Percentiles rank a stretch among this genome's conserved stretches.
Conservation (phyloP, 495 filamentous ascomycete genomes). For the Chlorociboria aeruginascens region DNA sequence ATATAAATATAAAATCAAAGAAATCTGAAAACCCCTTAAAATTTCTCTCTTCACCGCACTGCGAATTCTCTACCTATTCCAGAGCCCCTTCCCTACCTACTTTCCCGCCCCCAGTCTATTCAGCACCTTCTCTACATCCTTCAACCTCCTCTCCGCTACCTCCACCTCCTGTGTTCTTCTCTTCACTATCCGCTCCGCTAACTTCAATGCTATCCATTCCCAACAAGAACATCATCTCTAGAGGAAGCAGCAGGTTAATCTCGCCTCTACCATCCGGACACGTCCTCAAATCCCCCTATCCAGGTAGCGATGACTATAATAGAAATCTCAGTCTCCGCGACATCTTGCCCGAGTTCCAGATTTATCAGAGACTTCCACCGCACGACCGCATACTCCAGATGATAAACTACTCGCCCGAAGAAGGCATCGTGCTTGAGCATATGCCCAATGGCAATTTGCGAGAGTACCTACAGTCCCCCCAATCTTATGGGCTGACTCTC, state of each 20-base stretch:
- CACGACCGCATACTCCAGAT: slow-evolving; percentile 19
- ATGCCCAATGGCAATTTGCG: slow-evolving; percentile 22
- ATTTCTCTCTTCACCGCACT: too few relatives aligned
- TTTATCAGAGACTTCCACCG: slow-evolving; percentile 18
- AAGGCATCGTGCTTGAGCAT: slow-evolving; percentile 15
- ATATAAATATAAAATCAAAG: too few relatives aligned
- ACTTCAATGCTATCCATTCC: too few relatives aligned
- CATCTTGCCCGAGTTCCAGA: slow-evolving; percentile 23
- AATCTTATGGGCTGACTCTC: slow-evolving; percentile 6
- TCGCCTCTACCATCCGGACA: not conserved
- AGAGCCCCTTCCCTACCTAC: too few relatives aligned
- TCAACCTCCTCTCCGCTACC: too few relatives aligned
- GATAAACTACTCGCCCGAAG: slow-evolving; percentile 17
- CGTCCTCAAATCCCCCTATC: not conserved
- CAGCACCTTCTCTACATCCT: too few relatives aligned
- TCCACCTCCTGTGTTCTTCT: too few relatives aligned
- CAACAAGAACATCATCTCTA: not conserved
- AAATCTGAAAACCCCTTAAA: too few relatives aligned
- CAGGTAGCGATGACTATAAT: not conserved
- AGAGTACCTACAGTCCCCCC: slow-evolving; percentile 15
- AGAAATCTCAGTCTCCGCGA: slow-evolving; percentile 8
- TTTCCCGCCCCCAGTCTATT: too few relatives aligned
- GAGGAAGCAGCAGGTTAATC: not conserved
- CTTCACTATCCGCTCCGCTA: too few relatives aligned
- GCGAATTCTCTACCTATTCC: too few relatives aligned